Percentiles rank a stretch among this genome's conserved stretches.
phyloP scores from a whole-genome alignment of 371 early-diverging fungal genomes.

The Mucor indicus region DNA sequence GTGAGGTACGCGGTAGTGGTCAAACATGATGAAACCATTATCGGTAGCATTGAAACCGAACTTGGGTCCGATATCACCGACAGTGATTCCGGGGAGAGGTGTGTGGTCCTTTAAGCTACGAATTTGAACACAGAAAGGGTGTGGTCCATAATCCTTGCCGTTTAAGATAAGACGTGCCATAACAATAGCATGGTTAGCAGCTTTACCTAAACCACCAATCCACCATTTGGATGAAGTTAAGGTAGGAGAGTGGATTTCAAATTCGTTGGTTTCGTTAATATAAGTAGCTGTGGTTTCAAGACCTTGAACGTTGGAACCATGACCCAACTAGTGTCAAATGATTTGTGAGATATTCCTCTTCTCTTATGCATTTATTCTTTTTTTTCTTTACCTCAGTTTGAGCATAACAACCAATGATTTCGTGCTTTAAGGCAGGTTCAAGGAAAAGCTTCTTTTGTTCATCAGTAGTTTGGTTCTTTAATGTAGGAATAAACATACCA shows the following conservation, averaged over 20 bases:
- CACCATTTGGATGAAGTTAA: constrained; percentile 87
- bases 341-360: not conserved
- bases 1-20: constrained; percentile 77
- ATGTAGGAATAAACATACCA: constrained; percentile 77
- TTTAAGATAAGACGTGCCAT: constrained; percentile 83
- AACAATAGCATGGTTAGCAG: constrained; percentile 80
- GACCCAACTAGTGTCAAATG: constrained; percentile 44
- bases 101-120: constrained; percentile 76
- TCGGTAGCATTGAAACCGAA: constrained; percentile 81
- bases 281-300: constrained; percentile 91
- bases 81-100: constrained; percentile 77
- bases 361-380: constrained; percentile 7
- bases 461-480: constrained; percentile 69
- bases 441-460: constrained; percentile 80
- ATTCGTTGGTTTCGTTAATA: constrained; percentile 75
- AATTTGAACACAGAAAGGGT: constrained; percentile 87
- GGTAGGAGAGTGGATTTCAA: constrained; percentile 81
- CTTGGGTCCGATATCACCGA: constrained; percentile 92
- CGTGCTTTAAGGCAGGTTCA: constrained; percentile 65
- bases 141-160: constrained; percentile 79
- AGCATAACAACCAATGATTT: constrained; percentile 85
- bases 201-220: constrained; percentile 78
- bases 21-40: constrained; percentile 82
- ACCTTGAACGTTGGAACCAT: constrained; percentile 82
- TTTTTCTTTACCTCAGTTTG: constrained; percentile 62